phyloP scores from a whole-genome alignment of 257 asterid genomes.

The Leonotis leonurus region DNA sequence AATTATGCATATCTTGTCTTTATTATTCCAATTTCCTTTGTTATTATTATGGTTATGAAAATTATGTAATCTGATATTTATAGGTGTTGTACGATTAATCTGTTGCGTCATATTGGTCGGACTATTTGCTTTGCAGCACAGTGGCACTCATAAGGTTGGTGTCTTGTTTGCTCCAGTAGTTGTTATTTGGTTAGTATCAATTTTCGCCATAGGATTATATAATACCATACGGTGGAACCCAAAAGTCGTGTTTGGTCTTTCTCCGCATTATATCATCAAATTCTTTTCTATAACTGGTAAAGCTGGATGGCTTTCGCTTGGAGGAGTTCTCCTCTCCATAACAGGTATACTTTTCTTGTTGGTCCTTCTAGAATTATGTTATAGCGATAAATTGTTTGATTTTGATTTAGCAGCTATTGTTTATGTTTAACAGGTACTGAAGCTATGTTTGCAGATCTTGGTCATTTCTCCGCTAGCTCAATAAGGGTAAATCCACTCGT shows the following conservation, averaged over 20 bases:
- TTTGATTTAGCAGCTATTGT: not conserved
- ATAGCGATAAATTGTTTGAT: not conserved
- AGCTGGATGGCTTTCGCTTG: conserved; percentile 92
- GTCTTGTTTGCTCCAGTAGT: conserved; percentile 89
- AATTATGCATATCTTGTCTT: conserved; percentile 9
- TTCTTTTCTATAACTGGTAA: conserved; percentile 68
- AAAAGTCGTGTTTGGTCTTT: conserved; percentile 61
- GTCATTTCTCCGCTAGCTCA: conserved; percentile 79
- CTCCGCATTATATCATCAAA: conserved; percentile 72
- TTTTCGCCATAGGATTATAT: conserved; percentile 64
- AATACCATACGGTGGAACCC: conserved; percentile 78
- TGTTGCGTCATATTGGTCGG: conserved; percentile 79
- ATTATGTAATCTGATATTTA: conserved; percentile 7
- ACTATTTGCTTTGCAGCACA: conserved; percentile 90
- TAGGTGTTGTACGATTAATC: conserved; percentile 60
- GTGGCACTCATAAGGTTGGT: conserved; percentile 87
- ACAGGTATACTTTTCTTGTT: conserved; percentile 46
- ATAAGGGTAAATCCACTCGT: conserved; percentile 48
- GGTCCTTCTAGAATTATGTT: not conserved
- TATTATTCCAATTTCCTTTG: not conserved
- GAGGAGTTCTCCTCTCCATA: conserved; percentile 83
- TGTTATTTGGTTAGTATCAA: conserved; percentile 74
- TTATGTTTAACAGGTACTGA: conserved; percentile 67
- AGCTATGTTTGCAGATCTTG: conserved; percentile 98
- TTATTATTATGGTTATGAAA: conserved; percentile 14